A percentile compares a stretch with the other conserved stretches of the same genome.
Evolutionary conservation across 371 early-diverging fungal species (phyloP).

Genomic region (Mortierella sp.): DNA sequence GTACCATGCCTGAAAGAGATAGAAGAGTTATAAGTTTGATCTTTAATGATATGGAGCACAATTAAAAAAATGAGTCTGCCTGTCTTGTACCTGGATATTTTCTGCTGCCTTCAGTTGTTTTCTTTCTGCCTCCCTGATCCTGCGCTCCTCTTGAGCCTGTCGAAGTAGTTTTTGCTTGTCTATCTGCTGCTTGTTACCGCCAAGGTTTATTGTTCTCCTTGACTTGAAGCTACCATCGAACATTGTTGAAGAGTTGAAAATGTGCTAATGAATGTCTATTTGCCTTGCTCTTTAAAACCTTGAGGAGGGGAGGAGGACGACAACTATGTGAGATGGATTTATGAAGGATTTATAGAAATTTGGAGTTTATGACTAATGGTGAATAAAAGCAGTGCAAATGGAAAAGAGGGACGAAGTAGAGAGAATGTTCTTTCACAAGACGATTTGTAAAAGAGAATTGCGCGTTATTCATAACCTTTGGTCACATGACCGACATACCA

Average conservation of each 20-base stretch:
- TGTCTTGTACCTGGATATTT: constrained; percentile 71
- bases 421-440: no score
- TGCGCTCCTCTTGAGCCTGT: constrained; percentile 83
- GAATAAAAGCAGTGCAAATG: no score
- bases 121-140: constrained; percentile 80
- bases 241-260: constrained; percentile 21
- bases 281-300: no score
- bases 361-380: no score
- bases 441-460: no score
- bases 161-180: constrained; percentile 76
- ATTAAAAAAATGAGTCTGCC: neutral
- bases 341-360: no score
- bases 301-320: no score
- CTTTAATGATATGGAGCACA: neutral
- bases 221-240: constrained; percentile 83
- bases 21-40: neutral
- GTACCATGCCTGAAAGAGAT: constrained; percentile 57
- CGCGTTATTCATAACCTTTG: no score
- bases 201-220: constrained; percentile 83
- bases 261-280: neutral
- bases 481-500: no score
- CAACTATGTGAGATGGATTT: no score
- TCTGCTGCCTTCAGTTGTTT: constrained; percentile 66
- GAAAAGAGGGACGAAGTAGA: no score
- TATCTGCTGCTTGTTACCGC: constrained; percentile 73